Conservation (phyloP, 176 grass and related monocot genomes). For the Aegilops umbellulata region DNA sequence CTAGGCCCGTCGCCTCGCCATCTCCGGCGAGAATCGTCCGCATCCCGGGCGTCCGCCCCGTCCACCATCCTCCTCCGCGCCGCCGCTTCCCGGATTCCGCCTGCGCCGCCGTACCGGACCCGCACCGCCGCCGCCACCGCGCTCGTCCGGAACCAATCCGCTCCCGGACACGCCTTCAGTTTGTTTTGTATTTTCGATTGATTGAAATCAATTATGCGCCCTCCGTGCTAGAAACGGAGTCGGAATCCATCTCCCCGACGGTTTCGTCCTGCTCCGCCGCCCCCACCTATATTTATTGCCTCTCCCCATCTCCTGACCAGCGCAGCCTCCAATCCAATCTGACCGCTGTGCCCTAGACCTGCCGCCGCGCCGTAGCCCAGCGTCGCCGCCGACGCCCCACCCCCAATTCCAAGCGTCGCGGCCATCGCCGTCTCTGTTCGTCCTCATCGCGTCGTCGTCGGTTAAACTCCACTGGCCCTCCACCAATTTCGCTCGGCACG, state of each 20-base stretch:
- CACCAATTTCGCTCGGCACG: background rate
- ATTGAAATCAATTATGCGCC: background rate
- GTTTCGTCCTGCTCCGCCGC: background rate
- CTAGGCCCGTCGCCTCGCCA: background rate
- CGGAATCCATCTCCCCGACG: background rate
- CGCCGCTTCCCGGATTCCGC: background rate
- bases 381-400: too few species aligned
- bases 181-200: background rate
- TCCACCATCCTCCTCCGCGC: too few species aligned
- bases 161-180: background rate
- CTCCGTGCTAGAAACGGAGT: background rate
- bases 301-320: background rate
- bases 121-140: background rate
- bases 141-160: background rate
- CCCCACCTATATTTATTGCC: background rate
- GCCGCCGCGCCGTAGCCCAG: background rate
- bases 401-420: background rate
- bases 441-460: background rate
- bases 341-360: background rate
- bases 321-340: background rate
- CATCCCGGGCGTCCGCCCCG: background rate
- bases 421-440: background rate
- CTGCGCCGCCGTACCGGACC: background rate
- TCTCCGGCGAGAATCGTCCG: background rate
- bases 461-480: background rate